These are phyloP conservation scores for Lagenaria siceraria DNA, from an alignment of 306 rosid species.

Conservation along the genomic window DNA sequence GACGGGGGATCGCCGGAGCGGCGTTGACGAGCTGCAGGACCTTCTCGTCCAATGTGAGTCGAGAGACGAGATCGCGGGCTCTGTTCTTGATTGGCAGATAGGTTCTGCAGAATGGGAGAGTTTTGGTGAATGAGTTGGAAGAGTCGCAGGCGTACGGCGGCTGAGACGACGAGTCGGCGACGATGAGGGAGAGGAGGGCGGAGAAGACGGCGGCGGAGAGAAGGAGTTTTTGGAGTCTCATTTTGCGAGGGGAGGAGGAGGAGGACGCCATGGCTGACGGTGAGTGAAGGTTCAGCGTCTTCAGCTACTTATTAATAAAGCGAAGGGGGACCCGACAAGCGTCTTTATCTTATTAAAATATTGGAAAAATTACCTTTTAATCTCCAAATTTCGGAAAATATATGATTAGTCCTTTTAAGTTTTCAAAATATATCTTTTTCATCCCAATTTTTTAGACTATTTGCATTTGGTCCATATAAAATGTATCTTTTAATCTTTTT, in stretches of 20 bases:
- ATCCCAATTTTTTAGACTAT: too few species aligned
- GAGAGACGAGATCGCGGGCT: constrained; percentile 56
- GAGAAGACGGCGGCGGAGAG: not conserved
- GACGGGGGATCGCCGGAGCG: constrained; percentile 74
- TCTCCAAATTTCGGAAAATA: too few species aligned
- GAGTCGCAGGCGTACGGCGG: constrained; percentile 71
- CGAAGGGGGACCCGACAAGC: not conserved
- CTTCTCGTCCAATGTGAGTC: constrained; percentile 86
- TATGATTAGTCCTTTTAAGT: too few species aligned
- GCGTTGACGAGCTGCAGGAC: constrained; percentile 74
- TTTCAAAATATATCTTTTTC: too few species aligned
- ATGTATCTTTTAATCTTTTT: too few species aligned
- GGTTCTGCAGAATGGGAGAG: constrained; percentile 63
- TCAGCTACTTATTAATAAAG: not conserved
- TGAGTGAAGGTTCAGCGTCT: not conserved
- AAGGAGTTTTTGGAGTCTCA: not conserved
- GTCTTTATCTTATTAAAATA: not conserved
- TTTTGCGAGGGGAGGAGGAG: not conserved
- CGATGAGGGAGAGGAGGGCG: not conserved
- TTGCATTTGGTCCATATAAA: too few species aligned
- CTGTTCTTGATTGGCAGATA: constrained; percentile 33
- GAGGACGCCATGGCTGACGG: not conserved
- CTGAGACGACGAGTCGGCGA: constrained; percentile 22
- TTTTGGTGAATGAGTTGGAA: constrained; percentile 43
- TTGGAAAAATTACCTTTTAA: too few species aligned